Conservation (phyloP, 2,329 filamentous ascomycete genomes). For the Diaporthe sp. region DNA sequence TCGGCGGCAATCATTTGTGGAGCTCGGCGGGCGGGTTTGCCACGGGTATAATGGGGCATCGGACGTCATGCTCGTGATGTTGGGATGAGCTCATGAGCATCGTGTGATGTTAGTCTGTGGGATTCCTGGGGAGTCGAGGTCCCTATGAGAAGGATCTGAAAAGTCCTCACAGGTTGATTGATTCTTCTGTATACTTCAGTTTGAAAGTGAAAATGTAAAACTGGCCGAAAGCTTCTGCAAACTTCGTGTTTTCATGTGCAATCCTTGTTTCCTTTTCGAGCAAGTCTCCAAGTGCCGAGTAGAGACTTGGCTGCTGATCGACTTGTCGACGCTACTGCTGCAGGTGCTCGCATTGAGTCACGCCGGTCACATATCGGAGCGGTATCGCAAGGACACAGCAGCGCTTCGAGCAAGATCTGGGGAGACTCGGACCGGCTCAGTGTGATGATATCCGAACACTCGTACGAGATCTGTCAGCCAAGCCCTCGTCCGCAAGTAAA, state of each 20-base stretch:
- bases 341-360: background rate
- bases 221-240: background rate
- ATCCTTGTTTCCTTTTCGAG: background rate
- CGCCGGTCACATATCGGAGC: background rate
- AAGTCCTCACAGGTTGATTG: too few relatives aligned
- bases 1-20: constrained; percentile 22
- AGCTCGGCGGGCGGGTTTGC: constrained; percentile 11
- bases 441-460: too few relatives aligned
- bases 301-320: background rate
- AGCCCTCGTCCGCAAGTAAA: background rate
- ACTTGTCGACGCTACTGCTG: background rate
- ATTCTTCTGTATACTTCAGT: background rate
- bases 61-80: constrained; percentile 24
- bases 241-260: background rate
- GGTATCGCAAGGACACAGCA: background rate
- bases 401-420: too few relatives aligned
- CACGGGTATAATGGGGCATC: constrained; percentile 23
- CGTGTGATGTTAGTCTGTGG: background rate
- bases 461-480: background rate
- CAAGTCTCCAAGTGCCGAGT: background rate
- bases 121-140: background rate
- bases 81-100: background rate
- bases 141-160: too few relatives aligned
- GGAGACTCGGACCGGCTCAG: background rate
- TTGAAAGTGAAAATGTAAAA: background rate